phyloP scores from a whole-genome alignment of 1,139 yeast species.

The Magnusiomyces ingens region DNA sequence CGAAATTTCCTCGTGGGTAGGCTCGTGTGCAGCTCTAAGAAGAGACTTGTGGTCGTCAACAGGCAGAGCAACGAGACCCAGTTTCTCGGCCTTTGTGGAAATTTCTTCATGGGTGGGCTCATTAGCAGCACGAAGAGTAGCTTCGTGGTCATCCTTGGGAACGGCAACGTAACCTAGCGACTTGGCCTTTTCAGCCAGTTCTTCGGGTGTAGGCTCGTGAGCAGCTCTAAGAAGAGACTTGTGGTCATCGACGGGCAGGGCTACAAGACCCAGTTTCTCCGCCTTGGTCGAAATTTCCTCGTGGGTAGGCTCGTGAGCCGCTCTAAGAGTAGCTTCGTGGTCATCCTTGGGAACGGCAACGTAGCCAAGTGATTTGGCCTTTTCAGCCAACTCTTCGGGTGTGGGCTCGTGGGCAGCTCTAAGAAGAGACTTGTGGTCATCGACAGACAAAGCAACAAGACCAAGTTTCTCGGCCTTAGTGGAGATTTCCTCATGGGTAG shows the following conservation, averaged over 20 bases:
- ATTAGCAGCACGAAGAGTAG: constrained; percentile 18
- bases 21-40: constrained; percentile 7
- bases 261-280: constrained; percentile 25
- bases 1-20: constrained; percentile 16
- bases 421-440: constrained; percentile 21
- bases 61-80: constrained; percentile 23
- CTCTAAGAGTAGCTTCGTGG: constrained; percentile 19
- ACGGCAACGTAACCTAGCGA: constrained; percentile 34
- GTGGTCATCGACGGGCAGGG: constrained; percentile 31
- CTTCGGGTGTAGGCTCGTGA: constrained; percentile 20
- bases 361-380: constrained; percentile 31
- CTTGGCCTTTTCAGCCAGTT: constrained; percentile 18
- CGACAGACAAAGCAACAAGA: constrained; percentile 33
- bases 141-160: constrained; percentile 18
- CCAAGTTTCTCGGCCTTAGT: constrained; percentile 14
- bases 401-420: constrained; percentile 21
- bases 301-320: constrained; percentile 19
- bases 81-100: constrained; percentile 18
- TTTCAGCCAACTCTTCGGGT: constrained; percentile 17
- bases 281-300: constrained; percentile 30
- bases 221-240: constrained; percentile 21
- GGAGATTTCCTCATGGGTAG: constrained; percentile 19
- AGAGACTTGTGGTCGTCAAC: constrained; percentile 14
- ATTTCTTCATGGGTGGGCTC: constrained; percentile 27
- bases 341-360: constrained; percentile 27